These are phyloP conservation scores for Thelephora terrestris DNA, from an alignment of 1,284 basidiomycete genomes.

Conservation along the genomic window DNA sequence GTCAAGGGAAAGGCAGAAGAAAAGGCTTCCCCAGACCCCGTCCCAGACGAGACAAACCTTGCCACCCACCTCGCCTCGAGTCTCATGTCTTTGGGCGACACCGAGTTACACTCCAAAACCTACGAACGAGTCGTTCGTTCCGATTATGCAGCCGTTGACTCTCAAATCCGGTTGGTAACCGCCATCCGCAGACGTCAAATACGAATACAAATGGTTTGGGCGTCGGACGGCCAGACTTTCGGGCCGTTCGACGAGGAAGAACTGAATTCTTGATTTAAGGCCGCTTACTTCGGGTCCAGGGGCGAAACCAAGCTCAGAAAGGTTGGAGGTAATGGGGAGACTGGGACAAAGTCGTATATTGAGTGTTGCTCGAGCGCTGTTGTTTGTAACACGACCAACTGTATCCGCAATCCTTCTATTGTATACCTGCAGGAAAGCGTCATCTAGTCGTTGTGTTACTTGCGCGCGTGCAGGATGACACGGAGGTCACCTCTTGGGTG, in stretches of 20 bases:
- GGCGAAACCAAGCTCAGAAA: conserved; percentile 65
- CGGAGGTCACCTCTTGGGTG: conserved; percentile 11
- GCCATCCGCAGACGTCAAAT: conserved; percentile 63
- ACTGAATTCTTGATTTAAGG: conserved; percentile 64
- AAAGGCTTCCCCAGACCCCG: conserved; percentile 21
- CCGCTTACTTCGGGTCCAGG: conserved; percentile 60
- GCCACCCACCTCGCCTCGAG: conserved; percentile 77
- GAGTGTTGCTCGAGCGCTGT: conserved; percentile 9
- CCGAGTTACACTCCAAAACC: conserved; percentile 74
- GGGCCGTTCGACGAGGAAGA: conserved; percentile 73
- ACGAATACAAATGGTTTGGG: conserved; percentile 71
- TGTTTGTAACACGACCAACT: no score
- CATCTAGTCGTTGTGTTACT: not conserved
- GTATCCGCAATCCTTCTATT: no score
- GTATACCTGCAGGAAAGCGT: no score
- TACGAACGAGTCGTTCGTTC: conserved; percentile 74
- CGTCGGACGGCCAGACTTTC: conserved; percentile 45
- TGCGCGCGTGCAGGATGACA: conserved; percentile 9
- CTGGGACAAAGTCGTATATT: conserved; percentile 56
- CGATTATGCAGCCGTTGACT: conserved; percentile 57
- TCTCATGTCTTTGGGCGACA: conserved; percentile 74
- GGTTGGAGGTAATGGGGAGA: conserved; percentile 58
- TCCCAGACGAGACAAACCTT: conserved; percentile 50
- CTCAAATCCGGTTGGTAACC: conserved; percentile 66
- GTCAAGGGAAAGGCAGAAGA: conserved; percentile 32